Evolutionary conservation across 2,329 filamentous ascomycete genomes (phyloP).

Genomic region (Emmonsia crescens): DNA sequence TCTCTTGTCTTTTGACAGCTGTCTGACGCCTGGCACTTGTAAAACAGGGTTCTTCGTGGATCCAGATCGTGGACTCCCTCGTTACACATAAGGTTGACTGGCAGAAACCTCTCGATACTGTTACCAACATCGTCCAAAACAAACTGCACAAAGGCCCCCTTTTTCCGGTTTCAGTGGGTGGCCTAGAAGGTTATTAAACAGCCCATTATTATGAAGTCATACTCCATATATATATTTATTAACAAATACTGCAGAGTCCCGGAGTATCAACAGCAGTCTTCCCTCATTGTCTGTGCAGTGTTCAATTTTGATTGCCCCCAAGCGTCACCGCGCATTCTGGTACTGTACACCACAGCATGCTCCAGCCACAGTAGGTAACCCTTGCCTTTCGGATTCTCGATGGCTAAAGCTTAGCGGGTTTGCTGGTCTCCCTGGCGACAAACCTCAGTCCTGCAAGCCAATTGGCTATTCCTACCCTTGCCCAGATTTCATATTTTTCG

Average conservation of each 20-base stretch:
- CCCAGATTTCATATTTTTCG: constrained; percentile 6
- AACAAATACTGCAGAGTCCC: not conserved
- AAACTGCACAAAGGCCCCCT: not conserved
- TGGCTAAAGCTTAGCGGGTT: not conserved
- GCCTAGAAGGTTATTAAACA: not conserved
- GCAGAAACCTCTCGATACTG: not conserved
- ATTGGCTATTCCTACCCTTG: constrained; percentile 2
- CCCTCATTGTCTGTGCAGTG: not conserved
- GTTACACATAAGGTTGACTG: not conserved
- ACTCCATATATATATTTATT: too few relatives aligned
- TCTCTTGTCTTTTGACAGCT: not conserved
- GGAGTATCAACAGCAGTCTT: not conserved
- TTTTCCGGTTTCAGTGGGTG: not conserved
- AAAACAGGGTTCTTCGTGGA: not conserved
- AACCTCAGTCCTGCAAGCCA: constrained; percentile 1
- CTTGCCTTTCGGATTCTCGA: not conserved
- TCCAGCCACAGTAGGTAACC: not conserved
- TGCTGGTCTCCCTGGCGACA: constrained; percentile 9
- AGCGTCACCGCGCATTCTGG: not conserved
- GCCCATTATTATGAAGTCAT: not conserved
- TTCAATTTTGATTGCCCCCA: not conserved
- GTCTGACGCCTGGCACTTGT: not conserved
- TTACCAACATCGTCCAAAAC: not conserved
- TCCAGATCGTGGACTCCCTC: not conserved
- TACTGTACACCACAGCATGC: not conserved